Base-by-base conservation (phyloP, 306 rosid genomes). In the Dryas octopetala region DNA sequence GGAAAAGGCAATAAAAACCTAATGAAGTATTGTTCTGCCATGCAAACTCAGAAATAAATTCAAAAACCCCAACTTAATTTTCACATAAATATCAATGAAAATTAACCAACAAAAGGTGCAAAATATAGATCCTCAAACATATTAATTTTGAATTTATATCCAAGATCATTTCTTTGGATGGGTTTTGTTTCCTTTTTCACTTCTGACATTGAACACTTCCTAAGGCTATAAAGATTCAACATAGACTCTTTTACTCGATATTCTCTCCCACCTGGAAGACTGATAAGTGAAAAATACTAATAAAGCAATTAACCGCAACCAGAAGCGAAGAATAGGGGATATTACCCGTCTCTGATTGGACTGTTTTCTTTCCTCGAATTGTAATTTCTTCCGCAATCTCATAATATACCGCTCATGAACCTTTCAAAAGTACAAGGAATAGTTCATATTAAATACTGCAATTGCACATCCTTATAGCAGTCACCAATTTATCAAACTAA, bases 261-360 rank as follows among this genome's bases (percentile, higher is more conserved):
- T 62, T 58, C 64, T 58, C 57, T 68, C 17, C 41, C 49, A 73
- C 57, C 68, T 0, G 11, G 26, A 70, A 12, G 46, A 74, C 43
- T 6, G 13, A n/a, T 38, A 57, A 32, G 38, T 47, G 4, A 7
- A 19, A 13, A 2, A 15, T 44, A 52, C 50, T n/a, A 67, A 57
- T 4, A 62, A 63, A 19, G 52, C 70, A 80, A 72, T 0, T 44
- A 62, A 83, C 13, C 26, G 76, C 4, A n/a, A 14, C 14, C 32
- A 16, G 4, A 62, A 68, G 47, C 3, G 26, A 40, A 74, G 41
- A 78, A 74, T 14, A 11, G 73, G 53, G 13, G 55, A 62, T 17
- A 79, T 62, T 74, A 91, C 99, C 97, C 89, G 88, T 88, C 88
- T 96, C 85, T 96, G 99, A 85, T 89, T 77, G 80, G 96, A 86